Evolutionary conservation across 2,329 filamentous ascomycete genomes (phyloP).

Genomic region (Monosporascus sp.): DNA sequence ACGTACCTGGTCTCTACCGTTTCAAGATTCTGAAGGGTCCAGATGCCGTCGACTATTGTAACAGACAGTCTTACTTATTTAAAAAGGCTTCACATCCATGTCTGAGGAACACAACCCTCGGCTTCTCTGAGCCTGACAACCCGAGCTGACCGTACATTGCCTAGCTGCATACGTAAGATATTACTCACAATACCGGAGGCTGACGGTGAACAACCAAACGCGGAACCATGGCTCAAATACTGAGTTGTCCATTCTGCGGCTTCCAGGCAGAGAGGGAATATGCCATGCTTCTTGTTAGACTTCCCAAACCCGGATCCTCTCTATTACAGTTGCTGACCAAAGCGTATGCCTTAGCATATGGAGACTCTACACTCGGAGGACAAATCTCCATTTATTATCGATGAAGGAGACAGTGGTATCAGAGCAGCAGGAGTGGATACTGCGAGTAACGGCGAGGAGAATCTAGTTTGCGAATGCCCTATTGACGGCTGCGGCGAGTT

Average conservation of each 20-base stretch:
- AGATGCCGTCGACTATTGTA: too few relatives aligned
- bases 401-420: conserved; percentile 1
- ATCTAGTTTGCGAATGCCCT: conserved; percentile 46
- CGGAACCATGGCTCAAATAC: conserved; percentile 5
- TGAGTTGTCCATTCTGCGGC: conserved; percentile 35
- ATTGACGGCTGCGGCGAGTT: conserved; percentile 54
- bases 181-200: too few relatives aligned
- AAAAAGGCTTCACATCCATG: too few relatives aligned
- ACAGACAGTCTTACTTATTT: too few relatives aligned
- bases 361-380: conserved; percentile 22
- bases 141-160: too few relatives aligned
- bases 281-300: conserved; percentile 30
- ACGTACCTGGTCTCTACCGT: too few relatives aligned
- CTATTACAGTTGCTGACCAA: too few relatives aligned
- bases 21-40: too few relatives aligned
- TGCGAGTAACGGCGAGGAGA: conserved; percentile 3
- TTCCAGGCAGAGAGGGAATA: conserved; percentile 28
- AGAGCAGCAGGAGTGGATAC: neutral
- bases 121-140: too few relatives aligned
- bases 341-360: conserved; percentile 21
- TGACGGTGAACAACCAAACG: neutral
- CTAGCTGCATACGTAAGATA: too few relatives aligned
- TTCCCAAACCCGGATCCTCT: neutral
- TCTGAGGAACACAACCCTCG: too few relatives aligned
- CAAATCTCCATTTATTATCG: conserved; percentile 17